These are phyloP conservation scores for Adansonia digitata DNA, from an alignment of 345 rosid species.

Conservation along the genomic window DNA sequence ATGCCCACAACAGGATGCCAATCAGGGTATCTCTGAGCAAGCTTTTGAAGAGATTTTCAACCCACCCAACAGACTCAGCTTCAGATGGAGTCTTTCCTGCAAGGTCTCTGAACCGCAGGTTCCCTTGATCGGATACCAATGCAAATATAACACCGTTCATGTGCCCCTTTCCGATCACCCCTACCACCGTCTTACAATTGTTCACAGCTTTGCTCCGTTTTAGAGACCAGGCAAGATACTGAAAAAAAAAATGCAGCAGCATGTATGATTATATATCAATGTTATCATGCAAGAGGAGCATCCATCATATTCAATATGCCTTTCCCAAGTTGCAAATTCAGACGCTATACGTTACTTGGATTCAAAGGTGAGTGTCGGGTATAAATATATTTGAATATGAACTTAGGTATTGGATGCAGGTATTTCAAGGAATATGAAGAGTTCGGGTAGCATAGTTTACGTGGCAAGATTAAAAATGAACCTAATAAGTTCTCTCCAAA, in stretches of 20 bases:
- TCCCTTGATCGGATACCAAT: slow-evolving; percentile 61
- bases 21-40: slow-evolving; percentile 46
- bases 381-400: background rate
- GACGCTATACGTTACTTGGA: background rate
- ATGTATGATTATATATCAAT: background rate
- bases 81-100: slow-evolving; percentile 45
- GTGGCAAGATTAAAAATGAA: too few species aligned
- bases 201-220: slow-evolving; percentile 91
- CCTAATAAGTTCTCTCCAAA: background rate
- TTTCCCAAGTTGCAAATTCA: background rate
- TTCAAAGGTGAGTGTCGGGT: background rate
- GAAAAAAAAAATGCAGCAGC: slow-evolving; percentile 18
- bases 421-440: too few species aligned
- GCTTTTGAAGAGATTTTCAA: slow-evolving; percentile 30
- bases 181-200: slow-evolving; percentile 65
- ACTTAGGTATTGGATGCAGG: too few species aligned
- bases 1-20: slow-evolving; percentile 46
- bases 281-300: background rate
- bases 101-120: slow-evolving; percentile 67
- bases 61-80: slow-evolving; percentile 28
- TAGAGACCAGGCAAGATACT: slow-evolving; percentile 91
- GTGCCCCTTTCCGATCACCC: slow-evolving; percentile 80
- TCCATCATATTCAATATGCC: background rate
- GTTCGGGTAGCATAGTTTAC: too few species aligned
- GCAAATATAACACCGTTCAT: slow-evolving; percentile 84